phyloP scores from a whole-genome alignment of 2,329 filamentous ascomycete genomes.

The Pezicula rhizophila region DNA sequence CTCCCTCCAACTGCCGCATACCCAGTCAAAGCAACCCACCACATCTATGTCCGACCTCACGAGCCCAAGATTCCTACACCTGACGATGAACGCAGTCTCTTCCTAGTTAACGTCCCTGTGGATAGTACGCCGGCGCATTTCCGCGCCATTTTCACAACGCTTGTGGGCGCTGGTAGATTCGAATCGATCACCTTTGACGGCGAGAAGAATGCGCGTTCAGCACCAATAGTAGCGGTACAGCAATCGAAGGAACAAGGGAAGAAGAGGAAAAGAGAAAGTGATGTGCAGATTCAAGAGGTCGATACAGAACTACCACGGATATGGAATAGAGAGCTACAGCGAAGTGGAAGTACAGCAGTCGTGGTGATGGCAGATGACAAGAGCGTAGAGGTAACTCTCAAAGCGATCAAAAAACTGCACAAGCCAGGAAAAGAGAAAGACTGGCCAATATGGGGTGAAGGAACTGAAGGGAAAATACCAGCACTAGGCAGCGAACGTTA shows the following conservation, averaged over 20 bases:
- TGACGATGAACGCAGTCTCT: slow-evolving; percentile 73
- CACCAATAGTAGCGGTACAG: slow-evolving; percentile 45
- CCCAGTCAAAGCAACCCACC: slow-evolving; percentile 61
- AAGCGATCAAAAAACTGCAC: slow-evolving; percentile 59
- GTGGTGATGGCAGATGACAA: slow-evolving; percentile 78
- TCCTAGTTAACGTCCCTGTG: slow-evolving; percentile 82
- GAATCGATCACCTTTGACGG: slow-evolving; percentile 72
- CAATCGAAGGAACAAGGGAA: slow-evolving; percentile 30
- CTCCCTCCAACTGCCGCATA: slow-evolving; percentile 48
- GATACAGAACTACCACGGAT: slow-evolving; percentile 62
- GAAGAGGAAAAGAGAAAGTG: slow-evolving; percentile 40
- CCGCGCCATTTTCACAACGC: slow-evolving; percentile 64
- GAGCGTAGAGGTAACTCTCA: slow-evolving; percentile 70
- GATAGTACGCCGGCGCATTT: slow-evolving; percentile 77
- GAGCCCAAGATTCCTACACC: slow-evolving; percentile 69
- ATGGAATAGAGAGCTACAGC: slow-evolving; percentile 67
- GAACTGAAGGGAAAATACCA: slow-evolving; percentile 50
- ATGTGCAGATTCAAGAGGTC: not conserved
- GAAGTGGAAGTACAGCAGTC: slow-evolving; percentile 72
- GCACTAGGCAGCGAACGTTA: slow-evolving; percentile 52
- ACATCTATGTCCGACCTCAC: slow-evolving; percentile 81
- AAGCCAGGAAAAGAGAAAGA: slow-evolving; percentile 45
- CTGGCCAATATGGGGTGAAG: slow-evolving; percentile 63
- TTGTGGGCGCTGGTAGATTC: slow-evolving; percentile 73
- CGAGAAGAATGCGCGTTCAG: slow-evolving; percentile 31